Conservation (phyloP, 1,139 yeast species). For the Taphrina pruni region DNA sequence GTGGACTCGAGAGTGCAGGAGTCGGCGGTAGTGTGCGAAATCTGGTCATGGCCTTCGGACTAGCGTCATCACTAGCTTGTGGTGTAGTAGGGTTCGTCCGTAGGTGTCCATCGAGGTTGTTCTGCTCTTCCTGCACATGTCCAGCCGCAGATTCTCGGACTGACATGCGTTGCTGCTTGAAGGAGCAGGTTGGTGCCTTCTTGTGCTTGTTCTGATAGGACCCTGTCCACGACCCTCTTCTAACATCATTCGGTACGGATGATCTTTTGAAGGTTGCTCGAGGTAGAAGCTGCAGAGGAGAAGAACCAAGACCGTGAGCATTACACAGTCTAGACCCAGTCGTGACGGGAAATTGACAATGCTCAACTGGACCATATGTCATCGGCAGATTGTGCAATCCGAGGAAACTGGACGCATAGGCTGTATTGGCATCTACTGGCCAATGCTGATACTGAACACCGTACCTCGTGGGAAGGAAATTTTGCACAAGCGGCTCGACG, state of each 20-base stretch:
- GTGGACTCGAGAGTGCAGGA: neutral
- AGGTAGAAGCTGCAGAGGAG: constrained; percentile 2
- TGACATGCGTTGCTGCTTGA: neutral
- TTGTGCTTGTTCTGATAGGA: neutral
- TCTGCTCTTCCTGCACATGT: neutral
- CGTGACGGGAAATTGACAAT: neutral
- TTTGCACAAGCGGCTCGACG: neutral
- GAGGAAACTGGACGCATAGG: neutral
- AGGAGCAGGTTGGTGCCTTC: neutral
- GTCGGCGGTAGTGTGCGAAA: constrained; percentile 1
- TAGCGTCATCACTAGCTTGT: constrained; percentile 3
- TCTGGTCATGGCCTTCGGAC: neutral
- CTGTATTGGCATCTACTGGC: neutral
- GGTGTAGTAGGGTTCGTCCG: neutral
- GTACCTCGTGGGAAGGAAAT: neutral
- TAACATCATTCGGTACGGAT: too few species aligned
- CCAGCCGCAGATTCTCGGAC: neutral
- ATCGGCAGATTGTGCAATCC: neutral
- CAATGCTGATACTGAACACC: constrained; percentile 5
- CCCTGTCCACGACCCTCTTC: neutral
- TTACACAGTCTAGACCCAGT: neutral
- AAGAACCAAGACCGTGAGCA: neutral
- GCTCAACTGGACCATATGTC: neutral
- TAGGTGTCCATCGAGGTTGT: neutral
- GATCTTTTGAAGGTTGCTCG: neutral